phyloP scores from a whole-genome alignment of 345 rosid species.

The Limnanthes douglasii region DNA sequence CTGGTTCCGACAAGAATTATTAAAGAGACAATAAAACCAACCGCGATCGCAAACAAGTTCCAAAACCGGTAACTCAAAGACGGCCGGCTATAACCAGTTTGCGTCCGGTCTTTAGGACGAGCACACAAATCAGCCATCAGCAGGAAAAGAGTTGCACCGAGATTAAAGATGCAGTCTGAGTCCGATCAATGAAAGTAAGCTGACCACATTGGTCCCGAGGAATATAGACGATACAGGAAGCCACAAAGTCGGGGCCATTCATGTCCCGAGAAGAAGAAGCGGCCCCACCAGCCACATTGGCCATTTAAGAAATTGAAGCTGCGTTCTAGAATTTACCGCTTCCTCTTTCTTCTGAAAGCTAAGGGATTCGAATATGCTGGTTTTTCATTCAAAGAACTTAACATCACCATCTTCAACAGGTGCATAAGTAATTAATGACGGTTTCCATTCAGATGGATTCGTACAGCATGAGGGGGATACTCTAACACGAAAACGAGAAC shows the following conservation, averaged over 20 bases:
- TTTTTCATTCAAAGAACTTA: slow-evolving; percentile 26
- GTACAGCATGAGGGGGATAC: slow-evolving; percentile 27
- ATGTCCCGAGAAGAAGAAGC: slow-evolving; percentile 57
- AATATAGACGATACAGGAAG: slow-evolving; percentile 74
- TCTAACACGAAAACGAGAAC: slow-evolving; percentile 8
- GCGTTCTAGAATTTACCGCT: too few relatives aligned
- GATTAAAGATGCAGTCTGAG: slow-evolving; percentile 80
- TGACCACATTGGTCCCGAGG: slow-evolving; percentile 73
- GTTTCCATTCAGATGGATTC: slow-evolving; percentile 50
- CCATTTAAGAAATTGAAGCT: slow-evolving; percentile 60
- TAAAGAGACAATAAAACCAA: slow-evolving; percentile 49
- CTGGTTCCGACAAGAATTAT: slow-evolving; percentile 35
- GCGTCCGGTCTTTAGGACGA: slow-evolving; percentile 22
- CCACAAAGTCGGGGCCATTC: slow-evolving; percentile 90
- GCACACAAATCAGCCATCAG: slow-evolving; percentile 87
- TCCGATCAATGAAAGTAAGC: slow-evolving; percentile 81
- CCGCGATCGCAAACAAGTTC: slow-evolving; percentile 44
- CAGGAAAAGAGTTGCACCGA: slow-evolving; percentile 71
- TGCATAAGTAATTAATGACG: slow-evolving; percentile 31
- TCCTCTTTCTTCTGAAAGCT: slow-evolving; percentile 21
- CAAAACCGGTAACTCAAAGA: slow-evolving; percentile 73
- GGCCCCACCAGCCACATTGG: slow-evolving; percentile 90
- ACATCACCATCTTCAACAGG: slow-evolving; percentile 25
- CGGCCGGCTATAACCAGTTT: slow-evolving; percentile 37
- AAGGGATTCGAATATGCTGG: slow-evolving; percentile 41